phyloP scores from a whole-genome alignment of 2,329 filamentous ascomycete species.

The Colletotrichum camelliae region DNA sequence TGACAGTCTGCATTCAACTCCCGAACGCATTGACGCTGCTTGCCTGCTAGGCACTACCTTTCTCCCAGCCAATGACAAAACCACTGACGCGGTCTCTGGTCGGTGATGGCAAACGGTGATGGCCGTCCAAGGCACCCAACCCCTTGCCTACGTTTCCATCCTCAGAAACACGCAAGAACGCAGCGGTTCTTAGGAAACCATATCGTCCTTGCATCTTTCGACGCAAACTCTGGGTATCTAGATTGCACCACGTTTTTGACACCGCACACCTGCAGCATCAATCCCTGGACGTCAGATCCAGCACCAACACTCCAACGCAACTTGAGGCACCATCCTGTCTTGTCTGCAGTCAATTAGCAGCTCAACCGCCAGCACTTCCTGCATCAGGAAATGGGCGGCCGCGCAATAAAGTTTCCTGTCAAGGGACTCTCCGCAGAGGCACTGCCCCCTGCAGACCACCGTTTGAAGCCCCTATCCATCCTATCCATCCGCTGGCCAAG shows the following conservation, averaged over 20 bases:
- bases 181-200: background rate
- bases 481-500: background rate
- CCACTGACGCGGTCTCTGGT: background rate
- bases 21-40: fast-evolving
- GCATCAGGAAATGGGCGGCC: background rate
- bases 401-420: background rate
- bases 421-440: background rate
- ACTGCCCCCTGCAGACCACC: background rate
- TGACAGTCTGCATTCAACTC: background rate
- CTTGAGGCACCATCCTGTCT: background rate
- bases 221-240: background rate
- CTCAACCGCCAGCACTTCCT: background rate
- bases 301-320: background rate
- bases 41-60: background rate
- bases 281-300: background rate
- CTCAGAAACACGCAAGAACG: background rate
- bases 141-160: background rate
- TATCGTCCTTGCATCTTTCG: background rate
- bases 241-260: background rate
- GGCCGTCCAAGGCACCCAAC: background rate
- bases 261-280: background rate
- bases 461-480: background rate
- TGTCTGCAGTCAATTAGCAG: background rate
- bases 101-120: background rate
- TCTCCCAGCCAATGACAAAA: background rate